A percentile compares a stretch with the other conserved stretches of the same genome.
Evolutionary conservation across 2,329 filamentous ascomycete species (phyloP).

Genomic region (Claviceps sp.): DNA sequence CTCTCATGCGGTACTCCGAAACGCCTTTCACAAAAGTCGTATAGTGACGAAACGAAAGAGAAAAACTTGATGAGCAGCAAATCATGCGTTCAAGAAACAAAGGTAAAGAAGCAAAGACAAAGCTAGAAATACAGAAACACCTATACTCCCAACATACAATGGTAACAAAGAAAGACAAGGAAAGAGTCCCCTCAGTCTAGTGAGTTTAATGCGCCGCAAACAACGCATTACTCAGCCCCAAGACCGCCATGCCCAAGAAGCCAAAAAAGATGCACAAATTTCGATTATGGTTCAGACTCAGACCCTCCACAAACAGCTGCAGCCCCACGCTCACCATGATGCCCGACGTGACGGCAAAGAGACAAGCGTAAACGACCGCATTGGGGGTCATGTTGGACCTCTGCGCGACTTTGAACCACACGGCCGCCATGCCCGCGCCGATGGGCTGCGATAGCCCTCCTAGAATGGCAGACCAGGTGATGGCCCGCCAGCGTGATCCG

Average conservation of each 20-base stretch:
- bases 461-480: constrained; percentile 69
- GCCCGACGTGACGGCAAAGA: constrained; percentile 82
- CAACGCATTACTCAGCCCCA: constrained; percentile 75
- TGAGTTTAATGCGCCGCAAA: constrained; percentile 40
- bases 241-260: constrained; percentile 73
- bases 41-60: no score
- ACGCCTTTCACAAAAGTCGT: no score
- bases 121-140: neutral
- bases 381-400: constrained; percentile 35
- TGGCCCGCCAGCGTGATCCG: constrained; percentile 64
- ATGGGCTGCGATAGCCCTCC: constrained; percentile 80
- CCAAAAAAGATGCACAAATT: constrained; percentile 67
- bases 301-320: constrained; percentile 74
- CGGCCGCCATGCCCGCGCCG: constrained; percentile 68
- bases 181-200: neutral
- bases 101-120: neutral
- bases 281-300: constrained; percentile 69
- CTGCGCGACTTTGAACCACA: constrained; percentile 68
- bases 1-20: no score
- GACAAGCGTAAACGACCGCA: constrained; percentile 54
- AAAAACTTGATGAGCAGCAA: no score
- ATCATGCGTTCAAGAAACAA: neutral
- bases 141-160: no score
- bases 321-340: constrained; percentile 93
- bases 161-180: neutral